Evolutionary conservation across 2,329 filamentous ascomycete species (phyloP).

Genomic region (Fusarium albidum): DNA sequence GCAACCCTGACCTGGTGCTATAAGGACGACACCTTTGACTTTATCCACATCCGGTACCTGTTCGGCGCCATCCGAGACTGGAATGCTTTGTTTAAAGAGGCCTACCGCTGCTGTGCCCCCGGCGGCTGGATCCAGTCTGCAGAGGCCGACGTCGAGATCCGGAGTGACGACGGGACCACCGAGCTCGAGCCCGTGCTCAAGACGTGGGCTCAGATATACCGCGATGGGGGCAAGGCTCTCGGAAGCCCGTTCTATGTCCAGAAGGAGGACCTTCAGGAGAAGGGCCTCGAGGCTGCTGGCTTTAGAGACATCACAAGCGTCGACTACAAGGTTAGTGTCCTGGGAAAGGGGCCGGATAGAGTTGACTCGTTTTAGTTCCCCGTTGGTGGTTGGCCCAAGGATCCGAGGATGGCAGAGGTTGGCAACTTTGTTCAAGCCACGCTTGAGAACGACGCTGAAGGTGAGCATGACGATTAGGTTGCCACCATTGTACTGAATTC

Average conservation of each 20-base stretch:
- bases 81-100: slow-evolving; percentile 21
- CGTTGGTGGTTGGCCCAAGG: slow-evolving; percentile 28
- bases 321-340: slow-evolving; percentile 27
- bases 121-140: slow-evolving; percentile 32
- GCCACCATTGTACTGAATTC: neutral
- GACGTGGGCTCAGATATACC: slow-evolving; percentile 23
- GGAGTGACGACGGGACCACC: slow-evolving; percentile 33
- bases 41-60: slow-evolving; percentile 35
- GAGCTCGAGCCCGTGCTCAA: slow-evolving; percentile 22
- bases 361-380: slow-evolving; percentile 20
- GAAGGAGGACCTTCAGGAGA: slow-evolving; percentile 15
- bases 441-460: slow-evolving; percentile 35
- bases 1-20: slow-evolving; percentile 32
- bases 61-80: slow-evolving; percentile 34
- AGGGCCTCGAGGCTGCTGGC: slow-evolving; percentile 27
- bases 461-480: neutral
- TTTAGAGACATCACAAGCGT: slow-evolving; percentile 29
- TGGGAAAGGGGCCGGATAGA: neutral
- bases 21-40: slow-evolving; percentile 28
- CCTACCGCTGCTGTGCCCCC: slow-evolving; percentile 25
- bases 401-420: slow-evolving; percentile 21
- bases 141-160: slow-evolving; percentile 31
- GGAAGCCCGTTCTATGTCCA: slow-evolving; percentile 28
- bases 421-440: slow-evolving; percentile 26
- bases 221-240: slow-evolving; percentile 25